phyloP scores from a whole-genome alignment of 75 land plant genomes.

The Selaginella moellendorffii region DNA sequence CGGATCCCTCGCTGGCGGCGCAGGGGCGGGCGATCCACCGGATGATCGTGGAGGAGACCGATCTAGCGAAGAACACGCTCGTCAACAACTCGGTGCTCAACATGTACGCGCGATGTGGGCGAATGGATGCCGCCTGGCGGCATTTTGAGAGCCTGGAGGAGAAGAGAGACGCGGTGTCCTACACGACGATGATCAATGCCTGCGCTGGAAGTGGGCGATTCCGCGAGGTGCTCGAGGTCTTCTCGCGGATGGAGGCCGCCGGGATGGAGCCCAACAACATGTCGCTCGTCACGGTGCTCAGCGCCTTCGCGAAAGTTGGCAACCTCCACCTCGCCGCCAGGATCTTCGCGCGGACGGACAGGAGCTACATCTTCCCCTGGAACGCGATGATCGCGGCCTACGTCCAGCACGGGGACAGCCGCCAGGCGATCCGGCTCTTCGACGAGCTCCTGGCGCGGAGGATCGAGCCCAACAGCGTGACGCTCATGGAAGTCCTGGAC shows the following conservation, averaged over 20 bases:
- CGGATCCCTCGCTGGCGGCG: background rate
- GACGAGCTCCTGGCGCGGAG: constrained; percentile 13
- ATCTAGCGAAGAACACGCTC: background rate
- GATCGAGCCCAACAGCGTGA: constrained; percentile 21
- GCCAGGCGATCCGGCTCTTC: background rate
- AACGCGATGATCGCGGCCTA: constrained; percentile 11
- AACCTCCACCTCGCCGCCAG: background rate
- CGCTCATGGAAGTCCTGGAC: constrained; percentile 22
- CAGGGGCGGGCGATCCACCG: background rate
- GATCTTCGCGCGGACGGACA: background rate
- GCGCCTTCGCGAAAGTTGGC: background rate
- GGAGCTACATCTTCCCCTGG: constrained; percentile 3
- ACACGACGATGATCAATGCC: background rate
- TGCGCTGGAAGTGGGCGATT: background rate
- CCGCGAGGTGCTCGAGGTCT: background rate
- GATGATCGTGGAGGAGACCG: background rate
- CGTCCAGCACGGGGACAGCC: background rate
- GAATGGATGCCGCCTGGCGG: background rate
- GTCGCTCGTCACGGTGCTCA: background rate
- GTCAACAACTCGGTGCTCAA: background rate
- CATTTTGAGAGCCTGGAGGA: background rate
- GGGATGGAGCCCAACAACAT: background rate
- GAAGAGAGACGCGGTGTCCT: background rate
- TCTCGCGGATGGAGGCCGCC: background rate
- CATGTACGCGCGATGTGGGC: background rate